Percentiles rank a stretch among this genome's conserved stretches.
Evolutionary conservation across 1,284 basidiomycete species (phyloP).

Genomic region (Ceraceosorus guamensis): DNA sequence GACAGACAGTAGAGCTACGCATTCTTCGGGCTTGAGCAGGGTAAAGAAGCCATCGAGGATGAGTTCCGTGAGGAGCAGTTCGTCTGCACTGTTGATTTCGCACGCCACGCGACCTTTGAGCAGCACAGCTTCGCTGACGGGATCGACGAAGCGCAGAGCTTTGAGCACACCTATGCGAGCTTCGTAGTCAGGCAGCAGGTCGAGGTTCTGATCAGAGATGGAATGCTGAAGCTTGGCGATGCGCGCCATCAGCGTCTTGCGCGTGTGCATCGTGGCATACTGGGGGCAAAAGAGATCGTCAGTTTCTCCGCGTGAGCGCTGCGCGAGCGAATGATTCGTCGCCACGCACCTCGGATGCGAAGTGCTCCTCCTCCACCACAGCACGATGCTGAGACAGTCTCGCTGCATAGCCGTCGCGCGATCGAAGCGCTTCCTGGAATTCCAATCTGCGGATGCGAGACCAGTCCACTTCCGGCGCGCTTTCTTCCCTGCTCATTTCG

Average conservation of each 20-base stretch:
- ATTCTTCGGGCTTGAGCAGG: conserved; percentile 83
- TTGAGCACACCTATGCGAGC: conserved; percentile 85
- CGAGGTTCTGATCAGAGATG: conserved; percentile 91
- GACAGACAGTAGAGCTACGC: conserved; percentile 89
- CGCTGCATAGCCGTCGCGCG: conserved; percentile 54
- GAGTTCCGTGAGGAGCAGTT: conserved; percentile 82
- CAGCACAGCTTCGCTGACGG: conserved; percentile 75
- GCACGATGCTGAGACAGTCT: neutral
- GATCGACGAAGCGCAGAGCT: conserved; percentile 56
- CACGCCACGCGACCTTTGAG: conserved; percentile 96
- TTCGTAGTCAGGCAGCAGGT: conserved; percentile 93
- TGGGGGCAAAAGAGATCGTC: conserved; percentile 44
- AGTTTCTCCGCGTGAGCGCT: neutral
- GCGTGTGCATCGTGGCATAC: conserved; percentile 68
- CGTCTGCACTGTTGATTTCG: conserved; percentile 93
- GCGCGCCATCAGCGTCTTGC: conserved; percentile 65
- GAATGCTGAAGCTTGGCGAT: conserved; percentile 54
- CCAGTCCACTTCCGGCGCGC: conserved; percentile 60
- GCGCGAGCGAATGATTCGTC: neutral
- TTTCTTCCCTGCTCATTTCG: neutral
- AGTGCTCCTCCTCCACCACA: neutral
- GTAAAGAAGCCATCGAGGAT: conserved; percentile 92
- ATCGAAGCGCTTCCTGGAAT: conserved; percentile 74
- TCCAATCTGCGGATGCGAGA: conserved; percentile 72
- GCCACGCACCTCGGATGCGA: conserved; percentile 3